phyloP scores from a whole-genome alignment of 805 yeast species.

The Alloascoidea africana region DNA sequence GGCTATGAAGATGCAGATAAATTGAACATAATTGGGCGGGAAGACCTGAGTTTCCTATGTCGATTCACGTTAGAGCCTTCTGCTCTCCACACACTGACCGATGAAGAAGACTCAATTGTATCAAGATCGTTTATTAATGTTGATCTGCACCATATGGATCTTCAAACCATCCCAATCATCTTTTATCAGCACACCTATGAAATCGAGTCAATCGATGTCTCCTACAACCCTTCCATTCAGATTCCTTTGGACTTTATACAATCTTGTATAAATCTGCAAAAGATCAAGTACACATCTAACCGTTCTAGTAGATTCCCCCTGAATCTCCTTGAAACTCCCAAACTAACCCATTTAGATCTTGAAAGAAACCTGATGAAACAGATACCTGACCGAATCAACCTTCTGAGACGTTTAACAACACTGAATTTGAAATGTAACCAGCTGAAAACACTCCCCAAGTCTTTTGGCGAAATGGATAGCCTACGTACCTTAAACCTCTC shows the following conservation, averaged over 20 bases:
- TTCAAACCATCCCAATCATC: constrained; percentile 75
- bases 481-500: constrained; percentile 49
- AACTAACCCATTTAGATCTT: constrained; percentile 51
- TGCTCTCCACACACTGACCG: constrained; percentile 40
- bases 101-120: constrained; percentile 56
- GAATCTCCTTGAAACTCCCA: constrained; percentile 57
- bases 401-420: constrained; percentile 36
- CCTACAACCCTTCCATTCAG: constrained; percentile 74
- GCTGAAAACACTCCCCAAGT: constrained; percentile 42
- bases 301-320: constrained; percentile 64
- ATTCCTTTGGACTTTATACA: constrained; percentile 80
- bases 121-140: constrained; percentile 58
- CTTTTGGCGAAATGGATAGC: constrained; percentile 37
- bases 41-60: constrained; percentile 69
- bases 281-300: constrained; percentile 54
- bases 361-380: constrained; percentile 64
- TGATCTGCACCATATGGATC: constrained; percentile 52
- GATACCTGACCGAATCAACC: constrained; percentile 40
- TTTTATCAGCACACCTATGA: constrained; percentile 70
- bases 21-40: constrained; percentile 64
- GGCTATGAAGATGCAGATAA: constrained; percentile 75
- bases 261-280: constrained; percentile 53
- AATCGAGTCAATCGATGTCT: constrained; percentile 68
- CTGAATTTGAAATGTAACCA: constrained; percentile 67
- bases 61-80: constrained; percentile 61